Evolutionary conservation across 1,284 basidiomycete genomes (phyloP), one percentile per base, ranked within the genome.

Genomic region (Ceratobasidium sp.): DNA sequence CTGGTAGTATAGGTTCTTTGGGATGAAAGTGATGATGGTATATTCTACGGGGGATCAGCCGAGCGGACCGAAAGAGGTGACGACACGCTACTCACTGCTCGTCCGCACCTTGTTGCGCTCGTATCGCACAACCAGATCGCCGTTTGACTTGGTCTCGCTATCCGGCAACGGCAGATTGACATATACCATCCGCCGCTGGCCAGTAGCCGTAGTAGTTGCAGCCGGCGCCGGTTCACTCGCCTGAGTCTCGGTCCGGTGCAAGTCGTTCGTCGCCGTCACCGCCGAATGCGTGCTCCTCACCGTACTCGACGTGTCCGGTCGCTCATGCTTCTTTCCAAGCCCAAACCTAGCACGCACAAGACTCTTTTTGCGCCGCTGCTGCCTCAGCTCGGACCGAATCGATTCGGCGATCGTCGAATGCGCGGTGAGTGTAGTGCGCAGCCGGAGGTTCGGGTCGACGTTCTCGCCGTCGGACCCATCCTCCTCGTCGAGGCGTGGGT

Each of bases 21-120:
- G 97, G 64, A 98, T 83, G 84, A 98, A 99, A 3, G 96, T 95
- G 81, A 97, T 76, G 79, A 96, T 84, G 44, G 97, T 98, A 86
- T 98, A 99, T 86, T 98, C 95, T 94, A 84, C 39, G 18, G 26
- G 12, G 18, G 28, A n/a, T 69, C 42, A 73, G 4, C 33, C 33
- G 33, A 33, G 33, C 33, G 33, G 33, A 33, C 33, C 33, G 33
- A 33, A 33, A 33, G 33, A n/a, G 71, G 51, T 49, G 18, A 78
- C 28, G 55, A 61, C 51, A 58, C 49, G 33, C n/a, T 51, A 92
- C 94, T 86, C 85, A 95, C 94, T 97, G 81, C 93, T 94, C 61
- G 97, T 98, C 83, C 95, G 90, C 79, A 99, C 96, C 90, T 98
- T 99, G 86, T 99, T 99, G 82, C 97, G 89, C 46, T 91, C 91